Conservation (phyloP, 2,329 filamentous ascomycete species). For the Boeremia lycopersici region DNA sequence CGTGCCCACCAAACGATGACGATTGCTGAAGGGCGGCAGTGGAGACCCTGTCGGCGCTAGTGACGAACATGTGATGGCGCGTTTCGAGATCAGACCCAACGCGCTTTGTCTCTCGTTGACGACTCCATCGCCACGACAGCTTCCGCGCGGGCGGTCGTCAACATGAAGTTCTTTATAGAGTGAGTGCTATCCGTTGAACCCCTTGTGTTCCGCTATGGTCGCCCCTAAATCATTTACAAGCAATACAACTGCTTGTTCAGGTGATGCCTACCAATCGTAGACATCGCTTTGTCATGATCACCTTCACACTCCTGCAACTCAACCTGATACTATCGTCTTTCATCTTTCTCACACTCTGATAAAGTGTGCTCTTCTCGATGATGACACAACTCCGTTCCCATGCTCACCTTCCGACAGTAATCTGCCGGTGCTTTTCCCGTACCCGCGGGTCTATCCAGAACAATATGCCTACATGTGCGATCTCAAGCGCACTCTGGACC, state of each 20-base stretch:
- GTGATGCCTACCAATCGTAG: not conserved
- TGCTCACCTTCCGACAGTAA: conserved; percentile 55
- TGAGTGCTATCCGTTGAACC: conserved; percentile 44
- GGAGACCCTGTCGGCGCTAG: conserved; percentile 12
- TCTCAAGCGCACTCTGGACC: conserved; percentile 88
- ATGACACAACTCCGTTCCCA: too few relatives aligned
- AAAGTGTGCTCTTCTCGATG: not conserved
- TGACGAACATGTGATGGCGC: conserved; percentile 16
- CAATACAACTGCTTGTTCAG: not conserved
- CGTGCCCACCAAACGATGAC: conserved; percentile 13
- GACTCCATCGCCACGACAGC: conserved; percentile 27
- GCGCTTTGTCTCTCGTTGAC: conserved; percentile 16
- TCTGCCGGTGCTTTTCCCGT: conserved; percentile 74
- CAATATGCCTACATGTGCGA: conserved; percentile 76
- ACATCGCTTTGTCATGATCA: not conserved
- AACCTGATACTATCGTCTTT: not conserved
- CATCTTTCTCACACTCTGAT: not conserved
- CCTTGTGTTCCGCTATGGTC: not conserved
- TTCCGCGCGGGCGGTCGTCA: conserved; percentile 24
- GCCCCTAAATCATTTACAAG: not conserved
- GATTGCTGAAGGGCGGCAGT: conserved; percentile 8
- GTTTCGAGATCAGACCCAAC: conserved; percentile 13
- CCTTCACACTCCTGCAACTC: not conserved
- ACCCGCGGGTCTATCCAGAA: conserved; percentile 72
- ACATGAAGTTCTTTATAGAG: conserved; percentile 81